Evolutionary conservation across 108 stramenopile genomes (phyloP).

Genomic region (Pseudonitzschia multistriata): DNA sequence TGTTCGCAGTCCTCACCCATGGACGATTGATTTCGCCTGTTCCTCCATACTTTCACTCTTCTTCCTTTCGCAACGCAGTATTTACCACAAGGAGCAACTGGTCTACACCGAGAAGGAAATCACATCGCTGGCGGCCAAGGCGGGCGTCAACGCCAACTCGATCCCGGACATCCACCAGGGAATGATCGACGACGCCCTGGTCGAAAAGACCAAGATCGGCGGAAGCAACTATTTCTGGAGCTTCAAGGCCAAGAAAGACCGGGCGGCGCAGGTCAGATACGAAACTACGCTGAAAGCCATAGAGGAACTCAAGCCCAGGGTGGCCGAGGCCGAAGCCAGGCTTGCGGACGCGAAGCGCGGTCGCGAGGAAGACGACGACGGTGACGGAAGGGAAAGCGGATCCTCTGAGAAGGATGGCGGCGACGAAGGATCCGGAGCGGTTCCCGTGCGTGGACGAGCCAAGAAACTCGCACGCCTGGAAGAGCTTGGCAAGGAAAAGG

Average conservation of each 20-base stretch:
- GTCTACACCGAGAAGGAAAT: constrained; percentile 93
- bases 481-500: constrained; percentile 46
- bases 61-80: constrained; percentile 15
- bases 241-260: constrained; percentile 87
- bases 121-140: constrained; percentile 70
- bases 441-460: constrained; percentile 28
- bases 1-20: too few species aligned
- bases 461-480: constrained; percentile 60
- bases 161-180: constrained; percentile 72
- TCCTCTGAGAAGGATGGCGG: background rate
- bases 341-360: constrained; percentile 86
- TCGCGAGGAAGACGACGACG: constrained; percentile 55
- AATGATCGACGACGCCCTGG: constrained; percentile 82
- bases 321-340: constrained; percentile 57
- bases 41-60: background rate
- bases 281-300: constrained; percentile 49
- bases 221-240: constrained; percentile 90
- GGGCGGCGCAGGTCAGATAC: constrained; percentile 59
- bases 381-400: constrained; percentile 6
- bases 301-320: constrained; percentile 37
- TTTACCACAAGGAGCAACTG: constrained; percentile 77
- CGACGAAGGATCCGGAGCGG: constrained; percentile 11
- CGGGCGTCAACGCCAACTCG: constrained; percentile 78
- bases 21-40: background rate
- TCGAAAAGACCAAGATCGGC: constrained; percentile 92